Percentiles rank a stretch among this genome's conserved stretches.
Evolutionary conservation across 2,329 filamentous ascomycete genomes (phyloP).

Genomic region (Colletotrichum tanaceti): DNA sequence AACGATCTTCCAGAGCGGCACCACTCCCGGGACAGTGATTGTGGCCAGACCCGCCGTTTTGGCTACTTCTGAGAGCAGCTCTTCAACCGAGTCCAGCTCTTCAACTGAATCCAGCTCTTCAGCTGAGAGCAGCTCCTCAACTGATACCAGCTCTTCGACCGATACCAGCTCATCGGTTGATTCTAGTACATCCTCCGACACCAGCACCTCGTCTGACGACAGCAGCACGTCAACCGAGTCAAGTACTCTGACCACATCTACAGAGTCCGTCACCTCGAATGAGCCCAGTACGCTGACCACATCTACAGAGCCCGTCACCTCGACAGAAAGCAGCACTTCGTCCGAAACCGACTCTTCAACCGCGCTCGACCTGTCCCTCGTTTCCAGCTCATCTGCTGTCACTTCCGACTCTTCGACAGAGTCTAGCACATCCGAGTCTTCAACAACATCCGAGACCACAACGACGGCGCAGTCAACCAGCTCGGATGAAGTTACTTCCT

Average conservation of each 20-base stretch:
- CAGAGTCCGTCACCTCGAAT: too few species aligned
- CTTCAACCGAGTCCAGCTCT: neutral
- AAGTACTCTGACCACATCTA: too few species aligned
- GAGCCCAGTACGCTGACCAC: too few species aligned
- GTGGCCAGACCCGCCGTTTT: slow-evolving; percentile 17
- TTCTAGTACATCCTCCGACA: too few species aligned
- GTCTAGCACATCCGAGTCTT: neutral
- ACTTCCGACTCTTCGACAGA: neutral
- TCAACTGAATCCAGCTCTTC: neutral
- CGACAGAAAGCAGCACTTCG: neutral
- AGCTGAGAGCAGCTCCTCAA: neutral
- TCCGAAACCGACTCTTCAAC: neutral
- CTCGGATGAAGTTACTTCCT: neutral
- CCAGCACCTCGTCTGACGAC: too few species aligned
- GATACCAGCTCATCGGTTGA: neutral
- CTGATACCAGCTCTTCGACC: neutral
- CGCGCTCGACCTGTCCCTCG: neutral
- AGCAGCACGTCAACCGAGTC: neutral
- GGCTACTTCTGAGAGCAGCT: slow-evolving; percentile 17
- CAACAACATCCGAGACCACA: neutral
- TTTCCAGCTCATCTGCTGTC: neutral
- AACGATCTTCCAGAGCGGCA: slow-evolving; percentile 13
- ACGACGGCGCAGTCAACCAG: neutral
- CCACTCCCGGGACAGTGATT: slow-evolving; percentile 25
- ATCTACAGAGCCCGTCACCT: too few species aligned